Conservation (phyloP, 2,329 filamentous ascomycete species). For the Pleomassaria siparia region DNA sequence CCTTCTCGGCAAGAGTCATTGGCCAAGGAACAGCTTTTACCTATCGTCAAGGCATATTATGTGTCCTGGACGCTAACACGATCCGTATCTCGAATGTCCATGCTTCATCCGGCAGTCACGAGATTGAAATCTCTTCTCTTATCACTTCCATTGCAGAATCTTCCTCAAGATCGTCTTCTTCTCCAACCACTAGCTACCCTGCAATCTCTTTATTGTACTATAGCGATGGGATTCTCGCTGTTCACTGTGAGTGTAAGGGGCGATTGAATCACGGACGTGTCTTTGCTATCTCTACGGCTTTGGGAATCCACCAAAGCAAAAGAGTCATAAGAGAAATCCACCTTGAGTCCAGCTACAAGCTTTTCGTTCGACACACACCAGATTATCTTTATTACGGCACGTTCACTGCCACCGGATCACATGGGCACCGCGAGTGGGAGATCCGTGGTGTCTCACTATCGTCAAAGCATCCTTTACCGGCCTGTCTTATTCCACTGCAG, state of each 20-base stretch:
- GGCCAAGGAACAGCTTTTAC: slow-evolving; percentile 63
- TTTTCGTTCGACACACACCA: slow-evolving; percentile 68
- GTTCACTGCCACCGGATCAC: slow-evolving; percentile 55
- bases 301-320: slow-evolving; percentile 21
- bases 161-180: slow-evolving; percentile 9
- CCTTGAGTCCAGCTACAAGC: slow-evolving; percentile 46
- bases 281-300: slow-evolving; percentile 28
- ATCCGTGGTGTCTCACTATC: slow-evolving; percentile 49
- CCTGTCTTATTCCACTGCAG: slow-evolving; percentile 48
- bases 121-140: slow-evolving; percentile 23
- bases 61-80: slow-evolving; percentile 58
- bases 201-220: slow-evolving; percentile 35
- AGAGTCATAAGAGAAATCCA: slow-evolving; percentile 38
- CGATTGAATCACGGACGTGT: slow-evolving; percentile 21
- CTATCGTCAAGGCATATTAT: slow-evolving; percentile 65
- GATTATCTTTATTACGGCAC: slow-evolving; percentile 68
- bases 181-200: slow-evolving; percentile 42
- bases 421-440: slow-evolving; percentile 65
- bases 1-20: slow-evolving; percentile 63
- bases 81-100: slow-evolving; percentile 64
- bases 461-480: slow-evolving; percentile 31
- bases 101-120: slow-evolving; percentile 9
- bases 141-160: slow-evolving; percentile 12
- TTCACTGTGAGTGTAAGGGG: slow-evolving; percentile 19
- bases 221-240: slow-evolving; percentile 33